phyloP scores from a whole-genome alignment of 345 rosid genomes.

The Citrus australasica region DNA sequence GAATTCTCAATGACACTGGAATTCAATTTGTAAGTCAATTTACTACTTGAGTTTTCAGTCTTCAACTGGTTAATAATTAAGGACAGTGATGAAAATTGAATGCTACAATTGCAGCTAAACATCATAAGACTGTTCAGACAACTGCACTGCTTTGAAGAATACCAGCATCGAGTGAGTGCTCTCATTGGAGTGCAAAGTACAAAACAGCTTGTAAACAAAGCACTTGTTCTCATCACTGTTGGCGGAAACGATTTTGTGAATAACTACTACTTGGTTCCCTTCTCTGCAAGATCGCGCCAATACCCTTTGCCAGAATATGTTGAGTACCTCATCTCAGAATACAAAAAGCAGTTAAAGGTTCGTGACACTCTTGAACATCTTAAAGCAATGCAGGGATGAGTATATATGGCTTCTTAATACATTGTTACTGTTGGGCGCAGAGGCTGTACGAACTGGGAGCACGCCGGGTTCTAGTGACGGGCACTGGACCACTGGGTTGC shows the following conservation, averaged over 20 bases:
- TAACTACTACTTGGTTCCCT: conserved; percentile 48
- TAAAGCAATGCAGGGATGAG: not conserved
- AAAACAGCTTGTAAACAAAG: conserved; percentile 40
- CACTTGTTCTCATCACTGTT: conserved; percentile 43
- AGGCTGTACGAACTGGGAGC: conserved; percentile 37
- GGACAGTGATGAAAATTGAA: not conserved
- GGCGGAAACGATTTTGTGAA: conserved; percentile 70
- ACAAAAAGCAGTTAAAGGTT: conserved; percentile 34
- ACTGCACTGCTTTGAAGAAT: conserved; percentile 50
- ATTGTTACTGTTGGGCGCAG: conserved; percentile 13
- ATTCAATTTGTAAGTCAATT: conserved; percentile 45
- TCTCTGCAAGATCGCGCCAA: conserved; percentile 46
- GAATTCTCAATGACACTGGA: conserved; percentile 64
- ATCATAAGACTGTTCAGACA: conserved; percentile 60
- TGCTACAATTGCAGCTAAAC: conserved; percentile 40
- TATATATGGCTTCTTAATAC: not conserved
- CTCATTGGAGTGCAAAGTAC: conserved; percentile 43
- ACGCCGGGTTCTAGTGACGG: conserved; percentile 42
- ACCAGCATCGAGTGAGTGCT: conserved; percentile 46
- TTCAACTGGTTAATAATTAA: not conserved
- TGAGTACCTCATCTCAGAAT: conserved; percentile 39
- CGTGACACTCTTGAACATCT: not conserved
- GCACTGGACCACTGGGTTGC: conserved; percentile 50
- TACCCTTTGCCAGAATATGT: conserved; percentile 39
- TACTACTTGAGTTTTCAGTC: not conserved